Base-by-base conservation (phyloP, 352 stramenopile genomes). In the Globisporangium takayamanum region DNA sequence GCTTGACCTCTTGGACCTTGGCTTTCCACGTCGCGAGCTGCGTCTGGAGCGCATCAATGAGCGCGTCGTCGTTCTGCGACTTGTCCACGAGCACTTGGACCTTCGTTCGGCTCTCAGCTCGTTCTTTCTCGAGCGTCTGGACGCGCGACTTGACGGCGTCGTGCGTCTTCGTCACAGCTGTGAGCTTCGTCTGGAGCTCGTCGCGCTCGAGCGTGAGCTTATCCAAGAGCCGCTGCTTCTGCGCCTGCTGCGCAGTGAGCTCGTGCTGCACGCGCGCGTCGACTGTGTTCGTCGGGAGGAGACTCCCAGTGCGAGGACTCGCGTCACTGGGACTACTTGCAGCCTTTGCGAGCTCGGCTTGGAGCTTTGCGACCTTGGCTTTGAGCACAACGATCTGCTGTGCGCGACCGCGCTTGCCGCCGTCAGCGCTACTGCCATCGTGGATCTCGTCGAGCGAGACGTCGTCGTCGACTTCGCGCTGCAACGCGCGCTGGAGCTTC, bases 381-480 rank as follows among this genome's bases (percentile, higher is more conserved):
- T 89, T 89, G 5, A 94, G 73, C 72, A 92, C 88, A 44, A 93
- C 70, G 49, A 95, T 95, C 44, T 90, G 84, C 66, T 95, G 83
- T 15, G 81, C 78, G n/a, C 85, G 67, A 5, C 81, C 82, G 12
- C 83, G 74, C 10, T 82, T 83, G 26, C 63, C 64, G 6, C 51
- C 48, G 14, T 49, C 54, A 4, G 55, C 65, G 20, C 67, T 74
- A 0, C 25, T n/a, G 37, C 69, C 73, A 5, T 81, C 67, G 0
- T 59, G 33, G 39, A 88, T 59, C 5, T 89, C 81, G 11, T 86
- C 77, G 0, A 88, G 53, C 6, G 67, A 28, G 0, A 84, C 66
- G 18, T 84, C 74, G 4, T 88, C 75, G 0, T 77, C 78, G 45
- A 87, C 76, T 59, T 93, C 83, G n/a, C 76, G 73, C 20, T 80